Conservation (phyloP, 2,329 filamentous ascomycete species). For the Paraconiothyrium brasiliense region DNA sequence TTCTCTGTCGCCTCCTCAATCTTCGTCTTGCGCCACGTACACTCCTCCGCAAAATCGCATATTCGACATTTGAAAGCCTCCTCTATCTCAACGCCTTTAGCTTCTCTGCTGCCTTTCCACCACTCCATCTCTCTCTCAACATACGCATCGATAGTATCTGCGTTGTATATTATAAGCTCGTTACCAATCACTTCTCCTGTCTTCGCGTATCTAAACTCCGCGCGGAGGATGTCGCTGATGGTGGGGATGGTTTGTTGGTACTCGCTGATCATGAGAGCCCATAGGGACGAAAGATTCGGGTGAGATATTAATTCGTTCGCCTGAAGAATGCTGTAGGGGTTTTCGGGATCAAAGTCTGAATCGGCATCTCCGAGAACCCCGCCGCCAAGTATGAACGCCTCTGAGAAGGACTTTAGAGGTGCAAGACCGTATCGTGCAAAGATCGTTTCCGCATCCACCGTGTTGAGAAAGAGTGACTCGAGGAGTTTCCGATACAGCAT, state of each 20-base stretch:
- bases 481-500: conserved; percentile 90
- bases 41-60: conserved; percentile 84
- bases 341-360: conserved; percentile 36
- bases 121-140: conserved; percentile 77
- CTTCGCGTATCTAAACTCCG: conserved; percentile 61
- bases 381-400: conserved; percentile 80
- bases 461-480: conserved; percentile 75
- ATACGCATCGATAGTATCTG: conserved; percentile 70
- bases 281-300: conserved; percentile 68
- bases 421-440: conserved; percentile 77
- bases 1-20: conserved; percentile 67
- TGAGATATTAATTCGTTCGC: conserved; percentile 64
- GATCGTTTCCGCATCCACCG: conserved; percentile 73
- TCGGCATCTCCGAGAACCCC: conserved; percentile 70
- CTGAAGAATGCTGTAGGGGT: conserved; percentile 46
- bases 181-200: conserved; percentile 64
- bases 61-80: conserved; percentile 88
- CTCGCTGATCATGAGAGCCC: conserved; percentile 70
- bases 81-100: conserved; percentile 79
- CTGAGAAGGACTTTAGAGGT: conserved; percentile 73
- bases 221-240: conserved; percentile 63
- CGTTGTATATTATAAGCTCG: conserved; percentile 73
- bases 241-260: conserved; percentile 64
- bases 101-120: conserved; percentile 81
- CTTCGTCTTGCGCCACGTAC: conserved; percentile 78